Evolutionary conservation across 2,329 filamentous ascomycete species (phyloP).

Genomic region (Aureobasidium sp.): DNA sequence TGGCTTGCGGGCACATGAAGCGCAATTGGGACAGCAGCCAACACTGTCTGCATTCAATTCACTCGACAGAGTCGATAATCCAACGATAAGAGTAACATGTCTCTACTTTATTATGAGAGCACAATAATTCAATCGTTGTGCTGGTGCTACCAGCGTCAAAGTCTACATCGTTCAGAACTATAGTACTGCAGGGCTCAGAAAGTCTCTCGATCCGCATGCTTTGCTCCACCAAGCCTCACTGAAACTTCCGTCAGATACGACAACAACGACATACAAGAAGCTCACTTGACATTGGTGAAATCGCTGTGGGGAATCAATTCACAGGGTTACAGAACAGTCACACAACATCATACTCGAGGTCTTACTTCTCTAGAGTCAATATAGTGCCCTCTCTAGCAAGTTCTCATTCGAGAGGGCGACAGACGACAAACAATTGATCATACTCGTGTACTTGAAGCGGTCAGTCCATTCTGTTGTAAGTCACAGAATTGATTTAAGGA

Average conservation of each 20-base stretch:
- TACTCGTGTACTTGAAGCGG: no score
- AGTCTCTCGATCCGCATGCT: not conserved
- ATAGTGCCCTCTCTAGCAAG: no score
- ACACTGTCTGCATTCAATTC: not conserved
- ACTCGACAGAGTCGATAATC: not conserved
- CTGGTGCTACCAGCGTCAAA: not conserved
- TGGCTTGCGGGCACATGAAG: not conserved
- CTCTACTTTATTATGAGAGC: not conserved
- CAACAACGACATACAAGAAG: not conserved
- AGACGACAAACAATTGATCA: no score
- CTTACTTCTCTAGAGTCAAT: no score
- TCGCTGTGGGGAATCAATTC: no score
- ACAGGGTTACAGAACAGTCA: no score
- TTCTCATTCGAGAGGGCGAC: no score
- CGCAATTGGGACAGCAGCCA: not conserved
- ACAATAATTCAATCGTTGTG: not conserved
- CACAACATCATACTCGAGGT: no score
- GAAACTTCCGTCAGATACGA: not conserved
- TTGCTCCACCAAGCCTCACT: not conserved
- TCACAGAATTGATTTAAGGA: no score
- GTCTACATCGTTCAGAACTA: not conserved
- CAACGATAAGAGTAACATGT: no score
- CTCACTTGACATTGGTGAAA: no score
- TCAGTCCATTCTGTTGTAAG: no score
- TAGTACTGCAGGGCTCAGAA: not conserved